A percentile compares a stretch with the other conserved stretches of the same genome.
These are phyloP conservation scores for Fusarium keratoplasticum DNA, from an alignment of 2,329 filamentous ascomycete genomes.

Conservation along the genomic window DNA sequence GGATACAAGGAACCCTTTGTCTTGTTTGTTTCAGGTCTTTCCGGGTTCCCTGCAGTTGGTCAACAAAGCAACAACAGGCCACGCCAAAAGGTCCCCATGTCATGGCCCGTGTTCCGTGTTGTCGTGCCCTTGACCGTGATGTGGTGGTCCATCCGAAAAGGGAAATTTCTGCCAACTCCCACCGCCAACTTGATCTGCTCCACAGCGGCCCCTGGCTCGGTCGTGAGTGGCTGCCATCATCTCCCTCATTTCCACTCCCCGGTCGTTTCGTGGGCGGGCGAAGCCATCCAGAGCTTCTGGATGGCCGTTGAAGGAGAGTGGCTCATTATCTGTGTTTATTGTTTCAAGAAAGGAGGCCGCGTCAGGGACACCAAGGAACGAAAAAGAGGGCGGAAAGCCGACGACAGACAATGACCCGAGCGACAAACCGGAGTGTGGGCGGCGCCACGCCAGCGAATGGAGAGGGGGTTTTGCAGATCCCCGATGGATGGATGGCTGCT, in stretches of 20 bases:
- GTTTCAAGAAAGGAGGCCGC: slow-evolving; percentile 34
- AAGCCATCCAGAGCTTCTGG: background rate
- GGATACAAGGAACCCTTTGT: background rate
- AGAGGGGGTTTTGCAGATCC: background rate
- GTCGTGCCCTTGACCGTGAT: background rate
- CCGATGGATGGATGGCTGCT: slow-evolving; percentile 6
- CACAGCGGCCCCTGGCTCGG: slow-evolving; percentile 2
- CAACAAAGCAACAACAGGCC: background rate
- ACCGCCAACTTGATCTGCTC: slow-evolving; percentile 12
- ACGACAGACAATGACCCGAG: slow-evolving; percentile 22
- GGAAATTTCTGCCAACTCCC: background rate
- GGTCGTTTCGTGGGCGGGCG: background rate
- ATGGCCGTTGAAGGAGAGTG: slow-evolving; percentile 20
- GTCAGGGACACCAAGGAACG: slow-evolving; percentile 12
- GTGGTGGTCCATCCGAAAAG: background rate
- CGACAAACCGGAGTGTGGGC: slow-evolving; percentile 17
- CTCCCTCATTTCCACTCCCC: slow-evolving; percentile 34
- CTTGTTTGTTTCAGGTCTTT: slow-evolving; percentile 4
- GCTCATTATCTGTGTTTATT: slow-evolving; percentile 18
- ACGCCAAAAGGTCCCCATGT: slow-evolving; percentile 3
- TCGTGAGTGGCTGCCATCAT: slow-evolving; percentile 22
- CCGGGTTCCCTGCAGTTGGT: background rate
- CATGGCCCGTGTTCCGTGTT: background rate
- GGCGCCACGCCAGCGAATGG: slow-evolving; percentile 28
- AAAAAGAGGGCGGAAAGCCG: background rate